Percentiles rank a stretch among this genome's conserved stretches.
phyloP scores from a whole-genome alignment of 2,329 filamentous ascomycete genomes.

The Xylaria polymorpha region DNA sequence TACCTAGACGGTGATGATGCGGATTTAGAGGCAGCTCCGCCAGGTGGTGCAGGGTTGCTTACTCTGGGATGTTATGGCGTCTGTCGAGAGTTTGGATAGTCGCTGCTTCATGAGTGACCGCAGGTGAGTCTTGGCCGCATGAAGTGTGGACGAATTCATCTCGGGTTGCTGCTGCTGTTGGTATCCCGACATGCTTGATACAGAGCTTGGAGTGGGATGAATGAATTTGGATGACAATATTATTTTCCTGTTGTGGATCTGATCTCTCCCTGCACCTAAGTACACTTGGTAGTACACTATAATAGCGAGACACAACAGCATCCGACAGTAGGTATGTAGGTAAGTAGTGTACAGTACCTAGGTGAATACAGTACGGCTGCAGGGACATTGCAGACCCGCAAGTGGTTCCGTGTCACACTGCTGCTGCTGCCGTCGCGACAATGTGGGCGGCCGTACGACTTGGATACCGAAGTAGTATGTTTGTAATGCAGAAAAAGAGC shows the following conservation, averaged over 20 bases:
- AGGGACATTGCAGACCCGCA: slow-evolving; percentile 1
- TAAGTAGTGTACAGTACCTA: neutral
- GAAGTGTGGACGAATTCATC: slow-evolving; percentile 58
- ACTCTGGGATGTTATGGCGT: slow-evolving; percentile 78
- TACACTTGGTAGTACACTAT: neutral
- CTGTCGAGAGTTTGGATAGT: slow-evolving; percentile 70
- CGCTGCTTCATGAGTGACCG: slow-evolving; percentile 75
- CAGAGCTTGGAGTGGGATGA: slow-evolving; percentile 17
- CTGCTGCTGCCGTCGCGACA: neutral
- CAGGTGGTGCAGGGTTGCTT: slow-evolving; percentile 49
- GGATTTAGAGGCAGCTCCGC: slow-evolving; percentile 26
- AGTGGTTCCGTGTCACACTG: slow-evolving; percentile 2
- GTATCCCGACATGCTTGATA: slow-evolving; percentile 38
- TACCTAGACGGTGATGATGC: slow-evolving; percentile 61
- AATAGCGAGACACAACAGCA: neutral
- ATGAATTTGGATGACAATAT: slow-evolving; percentile 5
- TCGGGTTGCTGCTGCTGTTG: slow-evolving; percentile 42
- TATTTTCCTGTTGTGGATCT: slow-evolving; percentile 15
- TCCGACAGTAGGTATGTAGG: neutral
- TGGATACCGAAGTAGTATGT: neutral
- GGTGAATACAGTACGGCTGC: neutral
- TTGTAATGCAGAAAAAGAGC: neutral
- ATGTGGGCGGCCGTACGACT: slow-evolving; percentile 3
- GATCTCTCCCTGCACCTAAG: neutral
- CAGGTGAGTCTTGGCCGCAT: slow-evolving; percentile 79